These are phyloP conservation scores for Sporisorium reilianum DNA, from an alignment of 1,284 basidiomycete genomes.

Conservation along the genomic window DNA sequence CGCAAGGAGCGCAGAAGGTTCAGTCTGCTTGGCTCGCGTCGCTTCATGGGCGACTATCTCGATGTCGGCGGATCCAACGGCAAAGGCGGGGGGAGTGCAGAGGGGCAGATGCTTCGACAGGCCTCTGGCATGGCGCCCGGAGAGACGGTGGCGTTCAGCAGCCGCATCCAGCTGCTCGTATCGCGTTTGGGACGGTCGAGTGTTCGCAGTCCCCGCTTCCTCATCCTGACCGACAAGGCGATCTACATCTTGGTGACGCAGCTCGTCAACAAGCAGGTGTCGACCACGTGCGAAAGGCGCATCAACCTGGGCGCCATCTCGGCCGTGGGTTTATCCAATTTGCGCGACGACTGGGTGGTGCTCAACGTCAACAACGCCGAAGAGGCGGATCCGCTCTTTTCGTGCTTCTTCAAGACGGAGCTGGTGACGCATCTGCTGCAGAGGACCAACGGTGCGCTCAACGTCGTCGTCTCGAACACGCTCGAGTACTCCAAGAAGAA, in stretches of 20 bases:
- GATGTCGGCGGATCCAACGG: constrained; percentile 78
- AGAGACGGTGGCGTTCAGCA: constrained; percentile 78
- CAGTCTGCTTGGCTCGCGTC: constrained; percentile 91
- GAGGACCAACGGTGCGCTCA: constrained; percentile 82
- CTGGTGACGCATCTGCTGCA: constrained; percentile 84
- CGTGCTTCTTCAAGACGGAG: constrained; percentile 96
- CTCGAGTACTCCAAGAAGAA: constrained; percentile 89
- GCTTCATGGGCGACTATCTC: constrained; percentile 97
- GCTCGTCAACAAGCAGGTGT: constrained; percentile 73
- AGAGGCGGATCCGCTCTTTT: constrained; percentile 95
- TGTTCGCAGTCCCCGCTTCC: constrained; percentile 89
- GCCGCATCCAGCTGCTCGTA: constrained; percentile 84
- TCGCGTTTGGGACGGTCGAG: constrained; percentile 89
- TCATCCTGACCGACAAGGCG: constrained; percentile 89
- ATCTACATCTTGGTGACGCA: constrained; percentile 82
- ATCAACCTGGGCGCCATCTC: constrained; percentile 89
- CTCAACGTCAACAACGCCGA: constrained; percentile 77
- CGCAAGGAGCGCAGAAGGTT: constrained; percentile 94
- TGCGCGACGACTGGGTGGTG: constrained; percentile 88
- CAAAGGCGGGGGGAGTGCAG: constrained; percentile 74
- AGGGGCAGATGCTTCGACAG: constrained; percentile 82
- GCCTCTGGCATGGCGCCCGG: constrained; percentile 76
- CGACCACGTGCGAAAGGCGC: constrained; percentile 84
- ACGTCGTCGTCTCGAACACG: constrained; percentile 71
- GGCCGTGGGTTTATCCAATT: constrained; percentile 83